Evolutionary conservation across 257 asterid species (phyloP).

Genomic region (Sherardia arvensis): DNA sequence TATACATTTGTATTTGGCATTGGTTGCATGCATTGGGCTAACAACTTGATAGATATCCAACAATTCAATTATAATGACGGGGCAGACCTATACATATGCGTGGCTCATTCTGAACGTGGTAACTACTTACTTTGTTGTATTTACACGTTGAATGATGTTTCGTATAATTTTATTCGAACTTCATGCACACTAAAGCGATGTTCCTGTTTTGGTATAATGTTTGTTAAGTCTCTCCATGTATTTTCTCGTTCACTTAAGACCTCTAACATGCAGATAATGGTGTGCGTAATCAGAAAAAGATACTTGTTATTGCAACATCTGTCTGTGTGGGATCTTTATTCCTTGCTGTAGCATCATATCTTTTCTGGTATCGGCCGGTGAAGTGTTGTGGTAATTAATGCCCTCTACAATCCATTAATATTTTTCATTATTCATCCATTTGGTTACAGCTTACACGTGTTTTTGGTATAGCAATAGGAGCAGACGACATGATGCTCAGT

Average conservation of each 20-base stretch:
- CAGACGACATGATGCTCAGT: neutral
- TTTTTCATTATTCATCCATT: neutral
- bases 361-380: slow-evolving; percentile 28
- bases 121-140: neutral
- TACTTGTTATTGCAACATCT: neutral
- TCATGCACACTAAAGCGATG: neutral
- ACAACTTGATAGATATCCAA: slow-evolving; percentile 28
- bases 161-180: neutral
- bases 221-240: neutral
- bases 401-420: neutral
- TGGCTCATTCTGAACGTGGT: neutral
- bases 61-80: slow-evolving; percentile 26
- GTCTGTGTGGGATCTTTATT: slow-evolving; percentile 18
- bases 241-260: neutral
- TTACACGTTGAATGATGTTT: neutral
- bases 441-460: too few species aligned
- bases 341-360: slow-evolving; percentile 13
- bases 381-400: slow-evolving; percentile 31
- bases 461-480: neutral
- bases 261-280: neutral
- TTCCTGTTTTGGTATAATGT: neutral
- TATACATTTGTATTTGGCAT: slow-evolving; percentile 11
- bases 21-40: slow-evolving; percentile 23
- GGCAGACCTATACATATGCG: slow-evolving; percentile 16
- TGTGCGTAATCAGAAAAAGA: neutral